Evolutionary conservation across 345 rosid species (phyloP).

Genomic region (Citrus glauca): DNA sequence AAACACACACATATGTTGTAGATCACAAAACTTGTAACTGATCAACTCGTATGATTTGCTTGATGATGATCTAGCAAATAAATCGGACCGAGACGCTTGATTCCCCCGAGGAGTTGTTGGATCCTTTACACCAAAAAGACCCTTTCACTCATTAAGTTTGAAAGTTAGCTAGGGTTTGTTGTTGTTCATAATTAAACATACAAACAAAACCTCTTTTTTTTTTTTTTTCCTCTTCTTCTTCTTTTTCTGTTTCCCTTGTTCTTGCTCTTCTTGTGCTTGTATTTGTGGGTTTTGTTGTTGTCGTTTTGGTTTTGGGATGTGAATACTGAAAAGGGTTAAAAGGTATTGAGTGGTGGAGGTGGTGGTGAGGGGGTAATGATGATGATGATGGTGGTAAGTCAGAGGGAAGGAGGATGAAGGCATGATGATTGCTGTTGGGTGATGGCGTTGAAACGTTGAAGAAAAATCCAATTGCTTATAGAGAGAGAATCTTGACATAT

Average conservation of each 20-base stretch:
- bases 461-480: conserved; percentile 29
- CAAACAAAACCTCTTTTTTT: not conserved
- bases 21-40: not conserved
- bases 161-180: conserved; percentile 16
- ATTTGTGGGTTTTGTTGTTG: not conserved
- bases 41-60: conserved; percentile 21
- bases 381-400: conserved; percentile 35
- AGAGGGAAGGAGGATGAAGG: conserved; percentile 40
- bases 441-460: conserved; percentile 22
- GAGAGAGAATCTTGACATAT: not conserved
- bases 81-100: conserved; percentile 65
- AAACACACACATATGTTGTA: not conserved
- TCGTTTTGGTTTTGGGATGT: conserved; percentile 23
- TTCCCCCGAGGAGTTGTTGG: conserved; percentile 40
- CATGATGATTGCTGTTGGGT: conserved; percentile 49
- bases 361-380: conserved; percentile 41
- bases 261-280: not conserved
- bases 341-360: no score
- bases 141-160: conserved; percentile 12
- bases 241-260: conserved; percentile 4
- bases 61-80: conserved; percentile 26
- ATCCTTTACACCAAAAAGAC: conserved; percentile 17
- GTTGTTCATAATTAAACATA: not conserved
- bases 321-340: conserved; percentile 4
- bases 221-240: not conserved